Conservation (phyloP, 2,329 filamentous ascomycete genomes). For the Claviceps maximensis region DNA sequence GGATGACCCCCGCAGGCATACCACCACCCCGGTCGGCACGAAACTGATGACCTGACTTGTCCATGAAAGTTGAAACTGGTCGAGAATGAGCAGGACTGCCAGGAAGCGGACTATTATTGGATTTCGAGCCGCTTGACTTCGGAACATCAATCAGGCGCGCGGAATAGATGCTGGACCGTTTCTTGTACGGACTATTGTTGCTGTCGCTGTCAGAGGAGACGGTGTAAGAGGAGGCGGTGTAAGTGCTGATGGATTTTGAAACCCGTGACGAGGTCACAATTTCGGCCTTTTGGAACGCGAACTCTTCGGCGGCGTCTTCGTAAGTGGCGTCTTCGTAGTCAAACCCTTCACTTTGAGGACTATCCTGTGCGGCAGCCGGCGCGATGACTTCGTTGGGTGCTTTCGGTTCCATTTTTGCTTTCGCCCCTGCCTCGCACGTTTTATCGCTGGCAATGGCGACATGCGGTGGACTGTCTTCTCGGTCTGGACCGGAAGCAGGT, state of each 20-base stretch:
- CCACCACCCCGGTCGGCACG: conserved; percentile 26
- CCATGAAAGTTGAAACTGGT: conserved; percentile 34
- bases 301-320: conserved; percentile 29
- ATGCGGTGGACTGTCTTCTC: not conserved
- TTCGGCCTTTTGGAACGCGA: conserved; percentile 41
- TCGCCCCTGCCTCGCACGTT: conserved; percentile 2
- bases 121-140: conserved; percentile 34
- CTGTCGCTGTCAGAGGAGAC: conserved; percentile 34
- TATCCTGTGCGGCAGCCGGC: not conserved
- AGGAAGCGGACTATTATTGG: conserved; percentile 16
- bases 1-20: conserved; percentile 27
- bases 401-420: not conserved
- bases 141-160: conserved; percentile 45
- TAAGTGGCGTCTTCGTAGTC: conserved; percentile 26
- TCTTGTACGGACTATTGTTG: conserved; percentile 23
- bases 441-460: not conserved
- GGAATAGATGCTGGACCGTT: conserved; percentile 38
- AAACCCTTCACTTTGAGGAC: conserved; percentile 2
- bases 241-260: conserved; percentile 38
- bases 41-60: conserved; percentile 28
- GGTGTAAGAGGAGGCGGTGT: conserved; percentile 34
- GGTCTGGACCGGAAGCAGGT: not conserved
- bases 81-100: conserved; percentile 38
- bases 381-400: not conserved
- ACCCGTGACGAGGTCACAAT: conserved; percentile 44